These are phyloP conservation scores for Chrysopogon serrulatus DNA, from an alignment of 176 grass and related monocot species.

Conservation along the genomic window DNA sequence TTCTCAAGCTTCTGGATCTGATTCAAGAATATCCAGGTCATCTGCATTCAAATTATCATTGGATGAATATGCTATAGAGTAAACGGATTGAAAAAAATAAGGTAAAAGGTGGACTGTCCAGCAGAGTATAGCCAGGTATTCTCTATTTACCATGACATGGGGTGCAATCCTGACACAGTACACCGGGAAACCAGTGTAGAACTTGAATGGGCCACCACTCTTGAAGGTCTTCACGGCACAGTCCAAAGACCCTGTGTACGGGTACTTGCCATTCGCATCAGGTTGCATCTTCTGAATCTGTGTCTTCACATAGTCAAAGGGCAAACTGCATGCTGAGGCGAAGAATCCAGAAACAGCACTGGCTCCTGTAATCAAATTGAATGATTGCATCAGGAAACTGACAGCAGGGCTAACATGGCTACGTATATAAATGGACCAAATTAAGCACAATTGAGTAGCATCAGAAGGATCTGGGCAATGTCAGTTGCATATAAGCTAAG, in stretches of 20 bases:
- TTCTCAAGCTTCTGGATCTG: slow-evolving; percentile 92
- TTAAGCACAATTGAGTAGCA: background rate
- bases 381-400: background rate
- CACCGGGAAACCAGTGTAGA: slow-evolving; percentile 99
- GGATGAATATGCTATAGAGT: background rate
- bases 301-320: slow-evolving; percentile 99
- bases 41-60: slow-evolving; percentile 45
- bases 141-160: slow-evolving; percentile 84
- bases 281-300: slow-evolving; percentile 99
- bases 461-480: background rate
- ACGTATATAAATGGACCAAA: background rate
- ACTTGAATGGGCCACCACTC: slow-evolving; percentile 90
- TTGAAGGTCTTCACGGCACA: slow-evolving; percentile 91
- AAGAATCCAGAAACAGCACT: slow-evolving; percentile 98
- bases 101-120: background rate
- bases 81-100: background rate
- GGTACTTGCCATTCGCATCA: slow-evolving; percentile 92
- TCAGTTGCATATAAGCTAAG: background rate
- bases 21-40: slow-evolving; percentile 99
- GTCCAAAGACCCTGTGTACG: slow-evolving; percentile 87
- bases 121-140: background rate
- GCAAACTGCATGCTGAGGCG: slow-evolving; percentile 94
- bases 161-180: slow-evolving; percentile 97
- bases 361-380: slow-evolving; percentile 58
- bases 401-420: background rate